phyloP scores from a whole-genome alignment of 2,329 filamentous ascomycete species.

The Alternaria atra region DNA sequence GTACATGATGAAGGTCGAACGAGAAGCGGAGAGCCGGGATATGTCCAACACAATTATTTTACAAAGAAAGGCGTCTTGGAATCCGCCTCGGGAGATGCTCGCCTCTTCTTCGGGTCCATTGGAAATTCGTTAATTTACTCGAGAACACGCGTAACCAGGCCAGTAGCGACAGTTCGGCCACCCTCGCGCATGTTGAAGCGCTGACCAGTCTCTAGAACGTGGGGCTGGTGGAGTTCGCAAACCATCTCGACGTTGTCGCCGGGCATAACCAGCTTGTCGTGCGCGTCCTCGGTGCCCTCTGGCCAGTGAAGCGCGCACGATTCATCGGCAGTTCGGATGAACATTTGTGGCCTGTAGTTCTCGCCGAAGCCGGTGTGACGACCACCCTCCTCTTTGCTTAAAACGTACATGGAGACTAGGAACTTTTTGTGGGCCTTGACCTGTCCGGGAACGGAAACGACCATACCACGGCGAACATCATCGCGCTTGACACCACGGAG shows the following conservation, averaged over 20 bases:
- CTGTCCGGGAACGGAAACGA: conserved; percentile 82
- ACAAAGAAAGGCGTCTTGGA: conserved; percentile 27
- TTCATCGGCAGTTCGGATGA: conserved; percentile 86
- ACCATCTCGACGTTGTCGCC: conserved; percentile 99
- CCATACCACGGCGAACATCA: conserved; percentile 94
- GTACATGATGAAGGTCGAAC: conserved; percentile 34
- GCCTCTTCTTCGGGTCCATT: conserved; percentile 2
- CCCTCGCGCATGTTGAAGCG: conserved; percentile 99
- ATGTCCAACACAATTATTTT: conserved; percentile 33
- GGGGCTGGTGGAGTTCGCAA: conserved; percentile 81
- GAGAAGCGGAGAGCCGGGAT: conserved; percentile 39
- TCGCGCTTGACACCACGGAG: conserved; percentile 96
- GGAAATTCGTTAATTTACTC: conserved; percentile 33
- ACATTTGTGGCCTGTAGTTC: conserved; percentile 98
- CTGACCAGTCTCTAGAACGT: conserved; percentile 89
- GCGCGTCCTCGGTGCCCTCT: conserved; percentile 77
- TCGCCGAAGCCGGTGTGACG: conserved; percentile 93
- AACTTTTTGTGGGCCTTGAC: conserved; percentile 91
- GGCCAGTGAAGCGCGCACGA: conserved; percentile 84
- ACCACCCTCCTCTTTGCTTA: conserved; percentile 97
- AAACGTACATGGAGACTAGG: conserved; percentile 93
- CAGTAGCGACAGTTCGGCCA: conserved; percentile 67
- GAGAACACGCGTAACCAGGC: conserved; percentile 50
- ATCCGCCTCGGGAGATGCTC: conserved; percentile 19
- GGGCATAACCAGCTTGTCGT: conserved; percentile 89